phyloP scores from a whole-genome alignment of 768 basidiomycete genomes.

The Lepiota subincarnata region DNA sequence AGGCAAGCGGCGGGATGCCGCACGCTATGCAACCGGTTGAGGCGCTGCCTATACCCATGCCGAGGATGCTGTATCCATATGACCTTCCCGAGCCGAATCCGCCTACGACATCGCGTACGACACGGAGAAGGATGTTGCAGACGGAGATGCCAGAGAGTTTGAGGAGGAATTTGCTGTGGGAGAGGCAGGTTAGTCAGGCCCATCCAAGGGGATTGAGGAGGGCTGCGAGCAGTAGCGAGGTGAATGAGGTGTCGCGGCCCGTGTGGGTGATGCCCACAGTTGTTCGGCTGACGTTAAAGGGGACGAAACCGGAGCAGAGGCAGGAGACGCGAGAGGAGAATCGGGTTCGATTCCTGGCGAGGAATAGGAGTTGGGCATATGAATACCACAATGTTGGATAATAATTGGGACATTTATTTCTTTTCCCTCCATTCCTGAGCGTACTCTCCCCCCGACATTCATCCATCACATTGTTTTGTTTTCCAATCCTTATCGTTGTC shows the following conservation, averaged over 20 bases:
- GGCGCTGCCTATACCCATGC: slow-evolving; percentile 48
- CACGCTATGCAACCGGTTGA: slow-evolving; percentile 14
- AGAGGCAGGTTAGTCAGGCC: slow-evolving; percentile 58
- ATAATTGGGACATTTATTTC: slow-evolving; percentile 28
- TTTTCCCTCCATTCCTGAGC: neutral
- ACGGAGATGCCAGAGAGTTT: slow-evolving; percentile 85
- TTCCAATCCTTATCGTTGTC: neutral
- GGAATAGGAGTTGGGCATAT: slow-evolving; percentile 66
- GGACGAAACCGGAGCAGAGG: slow-evolving; percentile 17
- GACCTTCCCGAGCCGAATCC: slow-evolving; percentile 62
- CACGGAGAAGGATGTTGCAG: slow-evolving; percentile 76
- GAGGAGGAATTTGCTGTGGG: slow-evolving; percentile 78
- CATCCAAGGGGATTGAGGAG: slow-evolving; percentile 37
- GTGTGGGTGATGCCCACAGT: slow-evolving; percentile 33
- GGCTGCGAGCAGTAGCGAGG: slow-evolving; percentile 26
- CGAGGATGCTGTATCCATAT: slow-evolving; percentile 53
- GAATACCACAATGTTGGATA: slow-evolving; percentile 66
- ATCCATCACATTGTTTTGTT: neutral
- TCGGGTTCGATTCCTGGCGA: slow-evolving; percentile 42
- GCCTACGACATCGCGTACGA: slow-evolving; percentile 82
- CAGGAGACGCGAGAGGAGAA: slow-evolving; percentile 35
- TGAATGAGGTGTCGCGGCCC: slow-evolving; percentile 25
- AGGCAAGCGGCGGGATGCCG: slow-evolving; percentile 10
- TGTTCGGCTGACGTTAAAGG: slow-evolving; percentile 38
- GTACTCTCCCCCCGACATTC: slow-evolving; percentile 10